Conservation (phyloP, 345 rosid genomes). For the Cardiospermum halicacabum region DNA sequence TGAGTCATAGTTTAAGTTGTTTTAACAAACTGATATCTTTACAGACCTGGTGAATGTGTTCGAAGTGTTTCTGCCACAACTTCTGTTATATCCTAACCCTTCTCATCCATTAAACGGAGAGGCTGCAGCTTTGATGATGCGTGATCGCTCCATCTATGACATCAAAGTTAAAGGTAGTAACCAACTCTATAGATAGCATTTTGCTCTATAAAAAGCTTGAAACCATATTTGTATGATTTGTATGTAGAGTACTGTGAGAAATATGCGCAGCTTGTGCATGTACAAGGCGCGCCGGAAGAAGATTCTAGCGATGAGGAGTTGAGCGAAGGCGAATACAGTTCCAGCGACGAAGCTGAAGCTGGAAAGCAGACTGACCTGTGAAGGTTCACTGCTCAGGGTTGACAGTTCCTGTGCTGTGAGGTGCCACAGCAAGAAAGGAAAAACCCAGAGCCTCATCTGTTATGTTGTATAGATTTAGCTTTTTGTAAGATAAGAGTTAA, state of each 20-base stretch:
- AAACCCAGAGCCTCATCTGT: no score
- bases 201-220: not conserved
- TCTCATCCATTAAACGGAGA: slow-evolving; percentile 76
- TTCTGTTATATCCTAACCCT: slow-evolving; percentile 74
- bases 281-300: slow-evolving; percentile 35
- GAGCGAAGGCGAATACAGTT: slow-evolving; percentile 43
- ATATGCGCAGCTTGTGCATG: slow-evolving; percentile 59
- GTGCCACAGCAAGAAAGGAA: not conserved
- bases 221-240: not conserved
- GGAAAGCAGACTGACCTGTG: slow-evolving; percentile 48
- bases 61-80: slow-evolving; percentile 73
- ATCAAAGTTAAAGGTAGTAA: slow-evolving; percentile 49
- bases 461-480: no score
- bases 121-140: slow-evolving; percentile 72
- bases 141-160: slow-evolving; percentile 52
- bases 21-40: slow-evolving; percentile 6
- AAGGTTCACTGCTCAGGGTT: not conserved
- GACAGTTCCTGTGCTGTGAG: slow-evolving; percentile 19
- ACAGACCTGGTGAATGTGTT: slow-evolving; percentile 77
- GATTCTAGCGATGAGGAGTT: slow-evolving; percentile 42
- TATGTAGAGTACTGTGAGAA: slow-evolving; percentile 47
- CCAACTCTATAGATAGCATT: not conserved
- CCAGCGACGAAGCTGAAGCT: slow-evolving; percentile 44
- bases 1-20: slow-evolving; percentile 12
- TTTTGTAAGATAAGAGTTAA: no score